Base-by-base conservation (phyloP, 108 stramenopile species). In the Nannochloropsis gaditana region DNA sequence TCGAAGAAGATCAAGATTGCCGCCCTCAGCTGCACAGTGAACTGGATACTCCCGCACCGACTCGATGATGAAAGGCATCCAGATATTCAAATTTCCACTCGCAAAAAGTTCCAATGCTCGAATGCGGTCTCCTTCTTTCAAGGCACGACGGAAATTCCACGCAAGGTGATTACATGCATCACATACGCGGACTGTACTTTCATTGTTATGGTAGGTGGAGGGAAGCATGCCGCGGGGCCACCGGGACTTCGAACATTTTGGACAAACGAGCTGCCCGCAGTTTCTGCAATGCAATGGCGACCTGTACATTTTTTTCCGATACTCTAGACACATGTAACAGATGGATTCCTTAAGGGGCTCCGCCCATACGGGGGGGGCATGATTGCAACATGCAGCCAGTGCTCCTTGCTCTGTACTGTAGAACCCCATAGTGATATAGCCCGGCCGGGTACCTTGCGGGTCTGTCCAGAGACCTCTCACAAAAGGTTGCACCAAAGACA, bases 251-350 rank as follows among this genome's bases (percentile, higher is more conserved):
- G 59, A 73, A n/a, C 59, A 73, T 8, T 73, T 73, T n/a, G 19
- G 59, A 73, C 59, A 73, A 15, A 73, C 59, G 4, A 73, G n/a
- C 8, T 73, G 59, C 59, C 59, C 59, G 59, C 59, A 73, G n/a
- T 73, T 73, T n/a, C 59, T 15, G n/a, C 59, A 73, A n/a, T 73
- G 59, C 59, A 73, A 73, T n/a, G 59, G 59, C 59, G 59, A 73
- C 59, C n/a, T 73, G 8, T 73, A 73, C n/a, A 73, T 15, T 4
- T 73, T 73, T 73, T 73, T 73, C 19, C 59, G 19, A 31, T 31
- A 31, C 3, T 73, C 59, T 73, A 73, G 59, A 73, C 59, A 73
- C 59, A 73, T 73, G 59, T 73, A 73, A n/a, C 59, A 73, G 59
- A 6, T n/a, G 59, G 19, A 73, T 15, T 8, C 6, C n/a, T 73